Conservation (phyloP, 1,284 basidiomycete genomes). For the Chondrostereum purpureum region DNA sequence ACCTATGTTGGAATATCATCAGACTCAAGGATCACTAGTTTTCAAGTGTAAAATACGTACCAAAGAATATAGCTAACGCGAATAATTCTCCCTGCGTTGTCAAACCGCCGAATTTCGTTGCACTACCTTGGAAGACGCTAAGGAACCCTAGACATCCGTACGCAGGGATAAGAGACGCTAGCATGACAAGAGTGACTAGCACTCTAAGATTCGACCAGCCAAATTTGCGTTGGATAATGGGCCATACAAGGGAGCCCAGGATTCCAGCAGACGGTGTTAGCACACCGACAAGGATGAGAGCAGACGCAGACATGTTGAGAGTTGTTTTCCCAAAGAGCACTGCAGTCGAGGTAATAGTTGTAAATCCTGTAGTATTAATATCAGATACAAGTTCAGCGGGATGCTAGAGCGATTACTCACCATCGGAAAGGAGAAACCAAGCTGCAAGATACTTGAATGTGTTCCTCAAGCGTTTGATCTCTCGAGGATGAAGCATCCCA, state of each 20-base stretch:
- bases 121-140: conserved; percentile 36
- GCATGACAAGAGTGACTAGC: conserved; percentile 59
- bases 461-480: conserved; percentile 70
- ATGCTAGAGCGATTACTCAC: conserved; percentile 31
- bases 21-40: conserved; percentile 1
- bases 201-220: conserved; percentile 64
- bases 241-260: conserved; percentile 68
- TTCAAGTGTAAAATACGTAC: conserved; percentile 27
- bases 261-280: conserved; percentile 68
- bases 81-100: conserved; percentile 82
- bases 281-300: conserved; percentile 67
- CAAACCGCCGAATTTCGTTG: conserved; percentile 57
- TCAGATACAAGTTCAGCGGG: background rate
- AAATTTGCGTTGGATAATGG: conserved; percentile 53
- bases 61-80: conserved; percentile 75
- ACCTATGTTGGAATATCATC: conserved; percentile 28
- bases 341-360: conserved; percentile 79
- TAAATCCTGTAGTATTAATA: conserved; percentile 49
- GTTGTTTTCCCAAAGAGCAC: conserved; percentile 79
- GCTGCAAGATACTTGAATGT: conserved; percentile 84
- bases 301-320: conserved; percentile 64
- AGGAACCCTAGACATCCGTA: conserved; percentile 83
- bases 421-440: conserved; percentile 89
- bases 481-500: conserved; percentile 60
- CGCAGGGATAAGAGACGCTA: conserved; percentile 65